Conservation (phyloP, 306 rosid species). For the Begonia loranthoides region DNA sequence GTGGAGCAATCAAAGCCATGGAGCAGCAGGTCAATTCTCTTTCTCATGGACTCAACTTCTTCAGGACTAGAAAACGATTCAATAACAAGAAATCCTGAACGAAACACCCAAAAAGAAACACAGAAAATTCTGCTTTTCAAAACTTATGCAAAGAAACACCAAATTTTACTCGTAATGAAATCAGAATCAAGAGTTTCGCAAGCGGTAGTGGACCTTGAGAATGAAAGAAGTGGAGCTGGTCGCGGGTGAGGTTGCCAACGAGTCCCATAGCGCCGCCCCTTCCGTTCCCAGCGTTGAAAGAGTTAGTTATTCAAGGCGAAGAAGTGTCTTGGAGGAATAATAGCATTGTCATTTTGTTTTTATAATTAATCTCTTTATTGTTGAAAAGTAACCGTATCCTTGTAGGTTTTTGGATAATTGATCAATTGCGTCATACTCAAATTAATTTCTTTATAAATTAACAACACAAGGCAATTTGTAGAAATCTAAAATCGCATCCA, state of each 20-base stretch:
- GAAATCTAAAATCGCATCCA: too few species aligned
- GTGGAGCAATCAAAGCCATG: conserved; percentile 62
- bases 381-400: too few species aligned
- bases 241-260: conserved; percentile 30
- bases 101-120: background rate
- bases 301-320: too few species aligned
- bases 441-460: too few species aligned
- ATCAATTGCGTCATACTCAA: too few species aligned
- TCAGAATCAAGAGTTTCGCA: background rate
- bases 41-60: conserved; percentile 55
- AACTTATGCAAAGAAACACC: background rate
- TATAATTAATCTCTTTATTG: too few species aligned
- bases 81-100: conserved; percentile 59
- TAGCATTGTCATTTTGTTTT: too few species aligned
- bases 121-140: too few species aligned
- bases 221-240: conserved; percentile 48
- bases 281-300: too few species aligned
- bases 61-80: conserved; percentile 52
- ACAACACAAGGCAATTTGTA: too few species aligned
- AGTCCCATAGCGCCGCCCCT: conserved; percentile 20
- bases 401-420: too few species aligned
- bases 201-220: conserved; percentile 37
- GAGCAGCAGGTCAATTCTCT: conserved; percentile 64
- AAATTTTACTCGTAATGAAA: background rate
- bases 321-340: too few species aligned